These are phyloP conservation scores for Cercis canadensis DNA, from an alignment of 306 rosid genomes.

Conservation along the genomic window DNA sequence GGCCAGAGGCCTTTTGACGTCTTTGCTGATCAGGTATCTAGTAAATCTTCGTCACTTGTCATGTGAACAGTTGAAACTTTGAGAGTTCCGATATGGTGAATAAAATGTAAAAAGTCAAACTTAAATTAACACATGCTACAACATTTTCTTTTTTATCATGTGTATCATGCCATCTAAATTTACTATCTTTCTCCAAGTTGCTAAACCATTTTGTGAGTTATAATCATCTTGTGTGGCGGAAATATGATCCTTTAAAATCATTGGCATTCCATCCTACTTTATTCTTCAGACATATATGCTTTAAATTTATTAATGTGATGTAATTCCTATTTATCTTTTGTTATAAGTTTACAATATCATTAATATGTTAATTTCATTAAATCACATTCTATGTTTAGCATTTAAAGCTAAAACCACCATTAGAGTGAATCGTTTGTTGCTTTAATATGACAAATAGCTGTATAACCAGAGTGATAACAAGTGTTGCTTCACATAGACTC, in stretches of 20 bases:
- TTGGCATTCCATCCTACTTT: not conserved
- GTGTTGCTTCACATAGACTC: conserved; percentile 19
- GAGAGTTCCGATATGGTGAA: conserved; percentile 10
- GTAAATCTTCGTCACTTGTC: conserved; percentile 21
- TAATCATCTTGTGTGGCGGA: conserved; percentile 4
- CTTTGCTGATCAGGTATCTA: conserved; percentile 75
- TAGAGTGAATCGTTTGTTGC: not conserved
- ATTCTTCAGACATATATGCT: conserved; percentile 4
- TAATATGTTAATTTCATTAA: conserved; percentile 14
- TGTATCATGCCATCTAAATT: not conserved
- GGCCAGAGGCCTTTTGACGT: conserved; percentile 94
- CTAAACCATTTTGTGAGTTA: conserved; percentile 1
- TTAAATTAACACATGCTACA: not conserved
- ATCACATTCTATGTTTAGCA: conserved; percentile 9
- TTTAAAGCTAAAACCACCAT: conserved; percentile 24
- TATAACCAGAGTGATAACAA: not conserved
- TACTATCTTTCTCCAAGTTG: not conserved
- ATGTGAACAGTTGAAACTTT: conserved; percentile 21
- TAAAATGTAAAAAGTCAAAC: not conserved
- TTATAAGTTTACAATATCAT: conserved; percentile 1
- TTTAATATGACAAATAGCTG: not conserved
- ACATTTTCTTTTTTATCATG: not conserved
- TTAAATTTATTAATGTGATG: conserved; percentile 2
- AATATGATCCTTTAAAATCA: conserved; percentile 9
- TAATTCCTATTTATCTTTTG: conserved; percentile 31